These are phyloP conservation scores for Agrostemma githago DNA, from an alignment of 148 eudicot species.

Conservation along the genomic window DNA sequence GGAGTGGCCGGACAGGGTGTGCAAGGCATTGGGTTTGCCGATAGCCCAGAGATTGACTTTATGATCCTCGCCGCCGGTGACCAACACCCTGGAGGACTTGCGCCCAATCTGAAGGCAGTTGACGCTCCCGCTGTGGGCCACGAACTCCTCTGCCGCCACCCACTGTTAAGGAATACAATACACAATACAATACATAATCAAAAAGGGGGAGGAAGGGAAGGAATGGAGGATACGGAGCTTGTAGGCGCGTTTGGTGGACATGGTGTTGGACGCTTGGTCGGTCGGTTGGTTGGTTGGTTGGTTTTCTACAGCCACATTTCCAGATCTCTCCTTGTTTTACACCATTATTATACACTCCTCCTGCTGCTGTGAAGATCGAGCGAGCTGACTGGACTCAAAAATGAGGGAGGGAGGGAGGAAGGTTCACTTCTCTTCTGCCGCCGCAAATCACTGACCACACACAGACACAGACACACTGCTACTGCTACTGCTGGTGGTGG, in stretches of 20 bases:
- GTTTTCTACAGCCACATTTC: conserved; percentile 8
- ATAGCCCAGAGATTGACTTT: conserved; percentile 99
- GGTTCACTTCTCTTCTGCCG: not conserved
- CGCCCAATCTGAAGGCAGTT: conserved; percentile 94
- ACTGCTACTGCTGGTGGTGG: not conserved
- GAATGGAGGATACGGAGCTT: conserved; percentile 93
- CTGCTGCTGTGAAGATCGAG: not conserved
- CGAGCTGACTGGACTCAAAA: not conserved
- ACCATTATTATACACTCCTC: not conserved
- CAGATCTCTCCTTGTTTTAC: conserved; percentile 28
- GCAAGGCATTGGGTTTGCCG: conserved; percentile 96
- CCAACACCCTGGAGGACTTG: conserved; percentile 89
- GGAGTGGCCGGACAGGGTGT: conserved; percentile 96
- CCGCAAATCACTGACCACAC: not conserved
- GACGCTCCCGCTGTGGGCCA: conserved; percentile 83
- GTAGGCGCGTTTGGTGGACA: conserved; percentile 90
- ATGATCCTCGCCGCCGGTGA: conserved; percentile 99
- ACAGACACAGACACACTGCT: not conserved
- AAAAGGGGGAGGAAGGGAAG: not conserved
- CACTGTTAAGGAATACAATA: conserved; percentile 39
- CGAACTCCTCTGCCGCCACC: conserved; percentile 77
- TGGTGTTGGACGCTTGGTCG: not conserved
- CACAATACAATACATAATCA: not conserved
- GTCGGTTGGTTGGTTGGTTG: not conserved
- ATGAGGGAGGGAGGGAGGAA: not conserved